A percentile compares a stretch with the other conserved stretches of the same genome.
Evolutionary conservation across 345 rosid genomes (phyloP).

Genomic region (Acer negundo): DNA sequence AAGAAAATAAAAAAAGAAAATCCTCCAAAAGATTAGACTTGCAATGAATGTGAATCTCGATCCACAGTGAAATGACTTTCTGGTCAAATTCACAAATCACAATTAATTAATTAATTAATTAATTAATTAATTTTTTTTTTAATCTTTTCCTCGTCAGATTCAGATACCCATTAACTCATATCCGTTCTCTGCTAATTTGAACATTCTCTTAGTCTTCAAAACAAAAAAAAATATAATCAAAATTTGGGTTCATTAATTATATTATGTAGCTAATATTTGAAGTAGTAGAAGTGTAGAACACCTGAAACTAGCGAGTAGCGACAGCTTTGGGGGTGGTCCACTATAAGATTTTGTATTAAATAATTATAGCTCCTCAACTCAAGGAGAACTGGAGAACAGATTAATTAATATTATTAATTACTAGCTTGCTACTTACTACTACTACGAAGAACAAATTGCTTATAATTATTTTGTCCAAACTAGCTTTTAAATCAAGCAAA

Average conservation of each 20-base stretch:
- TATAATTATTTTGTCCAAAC: background rate
- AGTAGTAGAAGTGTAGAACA: too few species aligned
- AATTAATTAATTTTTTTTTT: too few species aligned
- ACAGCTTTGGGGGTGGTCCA: too few species aligned
- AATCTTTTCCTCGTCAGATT: background rate
- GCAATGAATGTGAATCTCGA: background rate
- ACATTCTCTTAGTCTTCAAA: too few species aligned
- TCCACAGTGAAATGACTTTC: background rate
- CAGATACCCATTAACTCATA: background rate
- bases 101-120: too few species aligned
- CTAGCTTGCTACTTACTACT: background rate
- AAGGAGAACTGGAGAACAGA: background rate
- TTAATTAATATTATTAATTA: too few species aligned
- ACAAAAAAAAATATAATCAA: too few species aligned
- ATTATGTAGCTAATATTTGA: too few species aligned
- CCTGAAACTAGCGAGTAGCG: too few species aligned
- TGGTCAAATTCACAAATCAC: background rate
- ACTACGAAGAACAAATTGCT: background rate
- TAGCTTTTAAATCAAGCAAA: background rate
- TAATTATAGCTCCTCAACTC: background rate
- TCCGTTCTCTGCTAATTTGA: too few species aligned
- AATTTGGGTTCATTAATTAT: too few species aligned
- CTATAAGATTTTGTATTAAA: too few species aligned
- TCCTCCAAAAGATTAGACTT: background rate
- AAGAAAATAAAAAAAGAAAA: background rate